A percentile compares a stretch with the other conserved stretches of the same genome.
Evolutionary conservation across 169 alveolate species (phyloP).

Genomic region (Haemoproteus tartakovskyi): DNA sequence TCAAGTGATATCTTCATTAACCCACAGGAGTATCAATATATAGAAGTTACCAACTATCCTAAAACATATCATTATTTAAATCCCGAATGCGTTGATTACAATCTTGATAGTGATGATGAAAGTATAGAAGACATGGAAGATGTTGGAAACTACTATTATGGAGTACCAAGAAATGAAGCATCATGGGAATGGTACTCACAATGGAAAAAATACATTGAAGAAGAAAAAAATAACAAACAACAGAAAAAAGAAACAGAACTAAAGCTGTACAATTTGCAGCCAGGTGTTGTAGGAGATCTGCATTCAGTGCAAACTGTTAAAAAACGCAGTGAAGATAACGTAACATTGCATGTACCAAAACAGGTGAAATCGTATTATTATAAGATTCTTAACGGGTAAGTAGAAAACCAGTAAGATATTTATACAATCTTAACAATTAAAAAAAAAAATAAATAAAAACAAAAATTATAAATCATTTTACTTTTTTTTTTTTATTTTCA

Average conservation of each 20-base stretch:
- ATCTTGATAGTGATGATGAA: not conserved
- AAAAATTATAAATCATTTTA: not conserved
- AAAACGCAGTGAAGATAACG: not conserved
- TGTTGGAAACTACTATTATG: conserved; percentile 24
- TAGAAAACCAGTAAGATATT: too few species aligned
- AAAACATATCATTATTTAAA: conserved; percentile 54
- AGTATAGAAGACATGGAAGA: conserved; percentile 13
- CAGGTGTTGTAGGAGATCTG: conserved; percentile 17
- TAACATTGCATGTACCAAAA: conserved; percentile 9
- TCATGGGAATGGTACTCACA: too few species aligned
- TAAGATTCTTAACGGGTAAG: conserved; percentile 43
- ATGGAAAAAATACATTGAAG: too few species aligned
- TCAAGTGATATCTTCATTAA: conserved; percentile 13
- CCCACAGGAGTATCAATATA: conserved; percentile 2
- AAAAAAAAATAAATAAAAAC: not conserved
- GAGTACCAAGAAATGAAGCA: too few species aligned
- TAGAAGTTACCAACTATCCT: conserved; percentile 20
- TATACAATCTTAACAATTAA: too few species aligned
- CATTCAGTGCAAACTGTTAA: conserved; percentile 38
- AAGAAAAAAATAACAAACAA: conserved; percentile 29
- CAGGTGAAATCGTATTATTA: conserved; percentile 45
- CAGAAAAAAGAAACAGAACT: conserved; percentile 16
- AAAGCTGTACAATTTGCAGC: conserved; percentile 5
- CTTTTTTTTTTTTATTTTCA: not conserved
- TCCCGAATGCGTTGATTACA: conserved; percentile 19